Conservation (phyloP, 495 filamentous ascomycete genomes). For the Polyplosphaeria fusca region DNA sequence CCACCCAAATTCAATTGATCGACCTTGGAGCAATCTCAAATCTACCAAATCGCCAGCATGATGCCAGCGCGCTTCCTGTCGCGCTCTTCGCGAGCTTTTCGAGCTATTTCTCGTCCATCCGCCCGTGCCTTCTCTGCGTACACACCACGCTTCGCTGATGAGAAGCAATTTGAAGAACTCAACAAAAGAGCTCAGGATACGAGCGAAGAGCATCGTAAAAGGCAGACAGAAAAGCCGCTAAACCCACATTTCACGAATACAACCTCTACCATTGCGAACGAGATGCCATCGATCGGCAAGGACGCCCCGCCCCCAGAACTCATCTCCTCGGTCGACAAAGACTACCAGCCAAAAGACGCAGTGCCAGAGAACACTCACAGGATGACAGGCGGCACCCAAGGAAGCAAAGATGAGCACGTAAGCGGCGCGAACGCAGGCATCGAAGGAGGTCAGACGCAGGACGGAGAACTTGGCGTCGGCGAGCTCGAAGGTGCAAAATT, state of each 20-base stretch:
- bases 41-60: too few species aligned
- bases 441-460: slow-evolving; percentile 38
- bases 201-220: slow-evolving; percentile 49
- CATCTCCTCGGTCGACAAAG: slow-evolving; percentile 51
- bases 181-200: slow-evolving; percentile 43
- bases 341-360: slow-evolving; percentile 56
- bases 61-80: slow-evolving; percentile 12
- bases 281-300: slow-evolving; percentile 57
- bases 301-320: slow-evolving; percentile 61
- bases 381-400: slow-evolving; percentile 60
- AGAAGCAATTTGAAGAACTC: slow-evolving; percentile 5
- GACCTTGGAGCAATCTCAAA: too few species aligned
- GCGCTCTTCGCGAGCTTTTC: slow-evolving; percentile 22
- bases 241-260: slow-evolving; percentile 64
- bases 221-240: slow-evolving; percentile 54
- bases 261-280: slow-evolving; percentile 60
- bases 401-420: neutral
- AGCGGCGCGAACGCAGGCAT: slow-evolving; percentile 1
- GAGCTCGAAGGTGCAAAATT: slow-evolving; percentile 88
- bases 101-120: slow-evolving; percentile 1
- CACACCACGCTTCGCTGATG: slow-evolving; percentile 6
- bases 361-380: slow-evolving; percentile 55
- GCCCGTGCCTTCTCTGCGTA: slow-evolving; percentile 15
- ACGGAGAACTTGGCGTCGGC: slow-evolving; percentile 78
- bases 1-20: too few species aligned